These are phyloP conservation scores for Clavispora vitiphila DNA, from an alignment of 805 yeast species.

Conservation along the genomic window DNA sequence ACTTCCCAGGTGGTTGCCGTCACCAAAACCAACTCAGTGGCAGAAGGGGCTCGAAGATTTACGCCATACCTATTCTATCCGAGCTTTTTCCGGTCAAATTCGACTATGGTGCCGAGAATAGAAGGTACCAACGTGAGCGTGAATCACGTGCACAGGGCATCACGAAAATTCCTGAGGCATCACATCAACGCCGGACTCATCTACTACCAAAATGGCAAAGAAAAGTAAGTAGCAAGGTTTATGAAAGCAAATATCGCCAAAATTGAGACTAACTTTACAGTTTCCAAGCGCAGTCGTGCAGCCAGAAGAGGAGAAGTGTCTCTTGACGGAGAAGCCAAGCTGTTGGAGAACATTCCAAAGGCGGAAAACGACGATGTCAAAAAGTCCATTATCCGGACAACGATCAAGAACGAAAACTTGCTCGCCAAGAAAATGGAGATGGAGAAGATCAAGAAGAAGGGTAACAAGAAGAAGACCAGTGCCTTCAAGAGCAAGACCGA, in stretches of 20 bases:
- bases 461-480: slow-evolving; percentile 27
- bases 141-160: slow-evolving; percentile 1
- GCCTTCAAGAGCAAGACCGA: slow-evolving; percentile 35
- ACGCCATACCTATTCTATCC: too few relatives aligned
- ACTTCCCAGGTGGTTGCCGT: too few relatives aligned
- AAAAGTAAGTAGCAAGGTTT: slow-evolving; percentile 26
- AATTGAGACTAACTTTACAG: slow-evolving; percentile 22
- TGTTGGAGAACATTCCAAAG: slow-evolving; percentile 51
- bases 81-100: too few relatives aligned
- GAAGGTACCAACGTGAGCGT: too few relatives aligned
- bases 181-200: background rate
- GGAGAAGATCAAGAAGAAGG: slow-evolving; percentile 25
- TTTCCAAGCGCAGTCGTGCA: slow-evolving; percentile 70
- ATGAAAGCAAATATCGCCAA: background rate
- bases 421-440: slow-evolving; percentile 52
- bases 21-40: too few relatives aligned
- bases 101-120: too few relatives aligned
- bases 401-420: slow-evolving; percentile 60
- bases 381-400: slow-evolving; percentile 61
- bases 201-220: slow-evolving; percentile 28
- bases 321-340: slow-evolving; percentile 43
- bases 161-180: background rate
- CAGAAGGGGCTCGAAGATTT: too few relatives aligned
- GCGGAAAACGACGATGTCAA: slow-evolving; percentile 55
- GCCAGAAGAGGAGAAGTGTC: slow-evolving; percentile 62